Evolutionary conservation across 345 rosid species (phyloP).

Genomic region (Salix exigua): DNA sequence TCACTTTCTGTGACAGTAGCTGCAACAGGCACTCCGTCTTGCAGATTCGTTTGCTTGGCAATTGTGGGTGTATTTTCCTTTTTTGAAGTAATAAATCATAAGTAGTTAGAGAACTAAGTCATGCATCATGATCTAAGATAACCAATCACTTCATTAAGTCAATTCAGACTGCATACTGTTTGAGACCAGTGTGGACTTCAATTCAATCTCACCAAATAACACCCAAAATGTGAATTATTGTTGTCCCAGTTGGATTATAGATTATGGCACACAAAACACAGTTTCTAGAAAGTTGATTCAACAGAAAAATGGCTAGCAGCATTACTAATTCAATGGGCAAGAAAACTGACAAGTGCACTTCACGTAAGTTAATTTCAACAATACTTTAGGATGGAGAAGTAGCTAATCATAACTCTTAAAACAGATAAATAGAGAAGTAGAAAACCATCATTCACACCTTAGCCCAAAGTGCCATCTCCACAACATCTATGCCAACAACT

Average conservation of each 20-base stretch:
- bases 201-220: not conserved
- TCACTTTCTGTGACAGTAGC: slow-evolving; percentile 61
- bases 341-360: not conserved
- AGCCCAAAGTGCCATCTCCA: slow-evolving; percentile 51
- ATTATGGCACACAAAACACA: not conserved
- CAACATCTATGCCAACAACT: slow-evolving; percentile 35
- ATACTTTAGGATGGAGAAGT: slow-evolving; percentile 10
- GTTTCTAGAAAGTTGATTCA: not conserved
- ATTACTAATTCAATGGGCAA: not conserved
- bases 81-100: slow-evolving; percentile 14
- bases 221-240: not conserved
- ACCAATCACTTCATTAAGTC: not conserved
- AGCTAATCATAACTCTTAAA: not conserved
- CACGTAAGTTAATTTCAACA: not conserved
- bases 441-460: slow-evolving; percentile 48
- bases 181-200: not conserved
- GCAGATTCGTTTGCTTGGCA: slow-evolving; percentile 50
- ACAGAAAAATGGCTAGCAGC: not conserved
- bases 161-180: not conserved
- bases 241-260: not conserved
- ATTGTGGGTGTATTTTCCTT: slow-evolving; percentile 86
- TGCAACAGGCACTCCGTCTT: slow-evolving; percentile 62
- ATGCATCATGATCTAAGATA: not conserved
- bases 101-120: slow-evolving; percentile 9
- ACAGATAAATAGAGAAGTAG: slow-evolving; percentile 5